phyloP scores from a whole-genome alignment of 768 basidiomycete genomes.

The Pleurotus salmoneostramineus region DNA sequence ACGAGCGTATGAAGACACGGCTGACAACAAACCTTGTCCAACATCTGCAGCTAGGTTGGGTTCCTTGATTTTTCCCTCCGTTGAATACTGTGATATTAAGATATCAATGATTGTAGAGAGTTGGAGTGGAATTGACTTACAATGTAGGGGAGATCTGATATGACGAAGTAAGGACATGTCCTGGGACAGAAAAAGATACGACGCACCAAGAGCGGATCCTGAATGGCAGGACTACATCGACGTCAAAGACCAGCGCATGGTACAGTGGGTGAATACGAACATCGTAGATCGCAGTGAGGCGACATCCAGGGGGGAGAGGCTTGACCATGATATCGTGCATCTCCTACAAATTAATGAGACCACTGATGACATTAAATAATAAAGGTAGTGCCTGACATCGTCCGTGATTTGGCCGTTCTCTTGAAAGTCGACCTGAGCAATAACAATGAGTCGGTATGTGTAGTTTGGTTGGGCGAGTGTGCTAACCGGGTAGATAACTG shows the following conservation, averaged over 20 bases:
- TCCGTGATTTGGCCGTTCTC: slow-evolving; percentile 78
- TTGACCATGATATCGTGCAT: slow-evolving; percentile 69
- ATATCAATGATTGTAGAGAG: not conserved
- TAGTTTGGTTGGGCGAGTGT: not conserved
- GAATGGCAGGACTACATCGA: slow-evolving; percentile 74
- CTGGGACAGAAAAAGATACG: not conserved
- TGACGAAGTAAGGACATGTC: not conserved
- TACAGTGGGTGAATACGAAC: slow-evolving; percentile 34
- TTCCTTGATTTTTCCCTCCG: slow-evolving; percentile 93
- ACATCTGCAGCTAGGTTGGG: slow-evolving; percentile 87
- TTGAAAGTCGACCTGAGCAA: slow-evolving; percentile 37
- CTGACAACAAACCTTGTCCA: slow-evolving; percentile 79
- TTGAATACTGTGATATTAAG: slow-evolving; percentile 73
- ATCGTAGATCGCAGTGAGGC: slow-evolving; percentile 80
- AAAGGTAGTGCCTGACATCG: slow-evolving; percentile 53
- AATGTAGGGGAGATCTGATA: slow-evolving; percentile 62
- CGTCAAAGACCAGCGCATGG: not conserved
- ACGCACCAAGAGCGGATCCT: slow-evolving; percentile 74
- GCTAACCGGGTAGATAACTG: slow-evolving; percentile 76
- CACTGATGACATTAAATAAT: no score
- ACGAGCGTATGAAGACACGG: slow-evolving; percentile 69
- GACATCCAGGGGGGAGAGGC: slow-evolving; percentile 32
- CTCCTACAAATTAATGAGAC: slow-evolving; percentile 30
- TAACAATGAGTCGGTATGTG: no score
- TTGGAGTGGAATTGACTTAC: slow-evolving; percentile 31